Conservation (phyloP, 192 early-diverging fungal species). For the Radiomyces spectabilis region DNA sequence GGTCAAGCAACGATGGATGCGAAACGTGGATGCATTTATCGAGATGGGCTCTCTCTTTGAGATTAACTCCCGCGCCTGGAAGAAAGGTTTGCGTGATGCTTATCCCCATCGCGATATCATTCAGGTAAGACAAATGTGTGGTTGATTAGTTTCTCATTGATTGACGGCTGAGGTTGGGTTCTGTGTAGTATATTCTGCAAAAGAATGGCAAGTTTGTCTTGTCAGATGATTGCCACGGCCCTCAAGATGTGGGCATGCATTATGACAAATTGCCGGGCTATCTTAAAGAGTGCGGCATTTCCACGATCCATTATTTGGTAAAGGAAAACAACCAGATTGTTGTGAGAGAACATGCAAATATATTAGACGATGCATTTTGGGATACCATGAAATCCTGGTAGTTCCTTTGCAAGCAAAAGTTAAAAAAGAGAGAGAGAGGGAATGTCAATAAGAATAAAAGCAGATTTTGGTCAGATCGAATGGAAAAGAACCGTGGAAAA, state of each 20-base stretch:
- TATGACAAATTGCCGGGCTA: slow-evolving; percentile 72
- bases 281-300: slow-evolving; percentile 56
- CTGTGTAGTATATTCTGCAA: slow-evolving; percentile 51
- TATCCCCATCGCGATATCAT: slow-evolving; percentile 88
- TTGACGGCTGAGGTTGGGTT: too few relatives aligned
- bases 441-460: too few relatives aligned
- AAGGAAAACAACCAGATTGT: slow-evolving; percentile 2
- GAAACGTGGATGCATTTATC: slow-evolving; percentile 80
- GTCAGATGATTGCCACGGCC: slow-evolving; percentile 92
- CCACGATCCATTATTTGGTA: slow-evolving; percentile 42
- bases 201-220: slow-evolving; percentile 74
- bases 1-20: slow-evolving; percentile 46
- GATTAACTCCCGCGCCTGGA: slow-evolving; percentile 90
- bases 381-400: slow-evolving; percentile 7
- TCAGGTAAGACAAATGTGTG: slow-evolving; percentile 31
- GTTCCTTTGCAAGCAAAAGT: background rate
- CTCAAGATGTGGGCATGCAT: slow-evolving; percentile 76
- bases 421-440: background rate
- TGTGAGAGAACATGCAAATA: slow-evolving; percentile 9
- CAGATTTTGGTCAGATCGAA: too few relatives aligned
- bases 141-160: too few relatives aligned
- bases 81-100: slow-evolving; percentile 76
- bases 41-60: slow-evolving; percentile 86
- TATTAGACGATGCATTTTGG: slow-evolving; percentile 20
- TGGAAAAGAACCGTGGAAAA: background rate